These are phyloP conservation scores for Osmanthus fragrans DNA, from an alignment of 257 asterid species.

Conservation along the genomic window DNA sequence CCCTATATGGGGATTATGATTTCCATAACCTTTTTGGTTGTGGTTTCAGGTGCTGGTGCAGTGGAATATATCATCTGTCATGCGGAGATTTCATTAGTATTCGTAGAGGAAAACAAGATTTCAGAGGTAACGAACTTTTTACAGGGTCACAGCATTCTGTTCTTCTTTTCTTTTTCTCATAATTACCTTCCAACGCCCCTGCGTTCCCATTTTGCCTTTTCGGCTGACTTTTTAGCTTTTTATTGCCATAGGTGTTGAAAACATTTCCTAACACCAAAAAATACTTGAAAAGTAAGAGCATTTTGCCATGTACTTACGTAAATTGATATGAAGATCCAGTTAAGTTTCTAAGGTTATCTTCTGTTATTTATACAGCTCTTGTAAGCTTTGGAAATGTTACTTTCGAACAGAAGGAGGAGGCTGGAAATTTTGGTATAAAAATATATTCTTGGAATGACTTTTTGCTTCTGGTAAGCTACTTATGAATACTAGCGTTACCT, in stretches of 20 bases:
- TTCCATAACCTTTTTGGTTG: constrained; percentile 7
- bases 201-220: not conserved
- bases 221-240: constrained; percentile 6
- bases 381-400: constrained; percentile 72
- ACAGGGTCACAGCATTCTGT: not conserved
- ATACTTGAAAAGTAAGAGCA: constrained; percentile 63
- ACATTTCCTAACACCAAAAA: constrained; percentile 58
- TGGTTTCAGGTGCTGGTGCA: constrained; percentile 74
- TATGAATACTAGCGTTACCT: not conserved
- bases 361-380: constrained; percentile 47
- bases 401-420: constrained; percentile 49
- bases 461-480: constrained; percentile 61
- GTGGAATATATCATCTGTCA: constrained; percentile 72
- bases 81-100: constrained; percentile 70
- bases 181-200: not conserved
- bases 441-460: constrained; percentile 78
- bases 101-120: constrained; percentile 67
- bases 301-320: not conserved
- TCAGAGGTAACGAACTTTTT: constrained; percentile 50
- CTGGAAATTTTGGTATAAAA: constrained; percentile 47
- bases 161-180: not conserved
- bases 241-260: constrained; percentile 54
- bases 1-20: not conserved
- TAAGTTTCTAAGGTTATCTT: constrained; percentile 3
- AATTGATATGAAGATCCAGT: not conserved